phyloP scores from a whole-genome alignment of 2,329 filamentous ascomycete species.

The Colletotrichum destructivum region DNA sequence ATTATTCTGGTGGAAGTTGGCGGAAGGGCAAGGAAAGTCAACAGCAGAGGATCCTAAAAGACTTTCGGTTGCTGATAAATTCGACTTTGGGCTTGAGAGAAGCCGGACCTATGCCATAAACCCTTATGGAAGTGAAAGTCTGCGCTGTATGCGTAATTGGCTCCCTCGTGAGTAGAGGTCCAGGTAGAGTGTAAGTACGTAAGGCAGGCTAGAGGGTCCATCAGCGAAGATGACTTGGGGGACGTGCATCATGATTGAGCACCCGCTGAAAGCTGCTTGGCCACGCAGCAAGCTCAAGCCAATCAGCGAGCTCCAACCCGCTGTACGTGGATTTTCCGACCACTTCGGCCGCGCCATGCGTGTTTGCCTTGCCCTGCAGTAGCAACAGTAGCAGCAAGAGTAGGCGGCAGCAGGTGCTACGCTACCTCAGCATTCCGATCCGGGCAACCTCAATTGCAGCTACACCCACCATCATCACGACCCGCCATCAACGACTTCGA shows the following conservation, averaged over 20 bases:
- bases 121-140: not conserved
- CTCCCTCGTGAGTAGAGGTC: not conserved
- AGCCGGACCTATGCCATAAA: not conserved
- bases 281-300: slow-evolving; percentile 40
- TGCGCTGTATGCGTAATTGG: not conserved
- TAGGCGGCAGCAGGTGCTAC: slow-evolving; percentile 44
- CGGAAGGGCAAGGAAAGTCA: slow-evolving; percentile 20
- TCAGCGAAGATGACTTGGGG: slow-evolving; percentile 39
- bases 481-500: slow-evolving; percentile 38
- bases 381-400: slow-evolving; percentile 36
- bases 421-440: slow-evolving; percentile 48
- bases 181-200: slow-evolving; percentile 2
- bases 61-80: not conserved
- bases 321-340: slow-evolving; percentile 42
- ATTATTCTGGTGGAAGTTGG: slow-evolving; percentile 30
- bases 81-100: not conserved
- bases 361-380: slow-evolving; percentile 57
- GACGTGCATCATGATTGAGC: slow-evolving; percentile 36
- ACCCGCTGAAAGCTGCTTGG: slow-evolving; percentile 33
- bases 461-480: slow-evolving; percentile 43
- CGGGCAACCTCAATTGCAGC: slow-evolving; percentile 42
- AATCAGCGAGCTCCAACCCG: slow-evolving; percentile 41
- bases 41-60: not conserved
- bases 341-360: slow-evolving; percentile 56
- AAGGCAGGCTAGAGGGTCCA: slow-evolving; percentile 43